Conservation (phyloP, 1,139 yeast species). For the Candida neerlandica region DNA sequence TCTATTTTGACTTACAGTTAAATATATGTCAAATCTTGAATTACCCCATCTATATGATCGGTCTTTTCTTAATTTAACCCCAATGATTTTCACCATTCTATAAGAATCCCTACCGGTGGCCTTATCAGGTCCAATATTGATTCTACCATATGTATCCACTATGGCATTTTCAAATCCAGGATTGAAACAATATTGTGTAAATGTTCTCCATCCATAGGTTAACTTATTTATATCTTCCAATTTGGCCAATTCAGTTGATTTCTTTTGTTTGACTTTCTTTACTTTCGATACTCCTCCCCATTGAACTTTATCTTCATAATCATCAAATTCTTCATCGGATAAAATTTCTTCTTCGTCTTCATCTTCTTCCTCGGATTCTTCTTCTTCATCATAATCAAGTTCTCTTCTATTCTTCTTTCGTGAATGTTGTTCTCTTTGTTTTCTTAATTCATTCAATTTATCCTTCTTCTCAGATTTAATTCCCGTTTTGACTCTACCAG, state of each 20-base stretch:
- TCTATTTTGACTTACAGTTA: conserved; percentile 65
- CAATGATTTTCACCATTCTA: conserved; percentile 80
- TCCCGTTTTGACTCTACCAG: conserved; percentile 22
- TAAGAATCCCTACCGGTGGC: conserved; percentile 68
- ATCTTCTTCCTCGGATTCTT: conserved; percentile 38
- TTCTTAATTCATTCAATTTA: conserved; percentile 79
- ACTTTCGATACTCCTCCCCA: conserved; percentile 49
- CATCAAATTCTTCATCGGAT: conserved; percentile 44
- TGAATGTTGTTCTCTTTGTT: conserved; percentile 73
- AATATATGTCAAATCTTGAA: conserved; percentile 59
- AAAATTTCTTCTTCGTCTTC: conserved; percentile 45
- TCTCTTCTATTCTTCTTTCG: conserved; percentile 30
- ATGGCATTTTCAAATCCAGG: conserved; percentile 75
- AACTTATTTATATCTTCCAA: conserved; percentile 68
- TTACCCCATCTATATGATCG: conserved; percentile 60
- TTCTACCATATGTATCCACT: conserved; percentile 76
- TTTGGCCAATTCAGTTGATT: conserved; percentile 39
- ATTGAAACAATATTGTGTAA: conserved; percentile 76
- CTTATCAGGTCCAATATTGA: conserved; percentile 74
- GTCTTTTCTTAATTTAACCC: conserved; percentile 54
- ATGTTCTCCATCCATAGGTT: conserved; percentile 74
- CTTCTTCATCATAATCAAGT: conserved; percentile 38
- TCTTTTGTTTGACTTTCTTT: conserved; percentile 20
- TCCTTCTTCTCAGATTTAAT: conserved; percentile 42
- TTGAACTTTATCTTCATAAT: conserved; percentile 48